Percentiles rank a stretch among this genome's conserved stretches.
Conservation (phyloP, 345 rosid genomes). For the Bruguiera parviflora region DNA sequence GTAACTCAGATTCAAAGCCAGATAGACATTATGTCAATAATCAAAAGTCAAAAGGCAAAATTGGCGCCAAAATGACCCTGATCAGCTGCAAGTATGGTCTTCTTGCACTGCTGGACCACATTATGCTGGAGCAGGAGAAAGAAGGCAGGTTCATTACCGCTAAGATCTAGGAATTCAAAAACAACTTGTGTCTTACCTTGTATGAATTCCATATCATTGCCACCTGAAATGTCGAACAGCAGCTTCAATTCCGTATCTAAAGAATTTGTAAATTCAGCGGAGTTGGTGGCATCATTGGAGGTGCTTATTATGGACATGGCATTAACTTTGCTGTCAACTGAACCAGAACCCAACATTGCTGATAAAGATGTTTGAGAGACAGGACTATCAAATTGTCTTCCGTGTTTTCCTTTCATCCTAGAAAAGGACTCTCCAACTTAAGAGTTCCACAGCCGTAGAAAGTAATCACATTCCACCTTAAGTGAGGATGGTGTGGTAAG, state of each 20-base stretch:
- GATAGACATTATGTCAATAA: not conserved
- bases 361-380: conserved; percentile 6
- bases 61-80: not conserved
- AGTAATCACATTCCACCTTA: conserved; percentile 20
- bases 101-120: not conserved
- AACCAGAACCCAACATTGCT: conserved; percentile 9
- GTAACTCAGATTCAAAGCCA: not conserved
- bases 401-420: conserved; percentile 6
- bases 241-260: conserved; percentile 26
- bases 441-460: conserved; percentile 34
- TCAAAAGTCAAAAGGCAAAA: not conserved
- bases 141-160: conserved; percentile 8
- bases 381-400: conserved; percentile 13
- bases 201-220: conserved; percentile 23
- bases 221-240: conserved; percentile 24
- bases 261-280: conserved; percentile 26
- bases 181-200: conserved; percentile 11
- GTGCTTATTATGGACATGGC: conserved; percentile 5
- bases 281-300: conserved; percentile 9
- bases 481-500: conserved; percentile 8
- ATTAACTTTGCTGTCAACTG: conserved; percentile 2
- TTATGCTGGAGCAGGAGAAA: not conserved
- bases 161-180: conserved; percentile 17
- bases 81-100: conserved; percentile 1
- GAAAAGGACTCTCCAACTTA: conserved; percentile 35